Evolutionary conservation across 352 stramenopile species (phyloP), one percentile per base, ranked within the genome.

Genomic region (Albugo laibachii): DNA sequence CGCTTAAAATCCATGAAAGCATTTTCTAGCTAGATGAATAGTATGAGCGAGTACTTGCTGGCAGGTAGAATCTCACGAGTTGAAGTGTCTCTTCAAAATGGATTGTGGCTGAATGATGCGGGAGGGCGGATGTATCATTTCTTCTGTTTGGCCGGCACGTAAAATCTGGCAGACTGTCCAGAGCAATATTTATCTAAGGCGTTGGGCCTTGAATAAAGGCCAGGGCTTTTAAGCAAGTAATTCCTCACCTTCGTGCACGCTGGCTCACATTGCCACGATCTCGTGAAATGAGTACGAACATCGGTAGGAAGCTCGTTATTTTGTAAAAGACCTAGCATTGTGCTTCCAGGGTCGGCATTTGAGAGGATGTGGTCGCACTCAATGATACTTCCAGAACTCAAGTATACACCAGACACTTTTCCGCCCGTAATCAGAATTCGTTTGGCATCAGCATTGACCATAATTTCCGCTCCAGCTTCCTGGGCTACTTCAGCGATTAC

Each of bases 161-260:
- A 52, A 93, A 94, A 41, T 89, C 87, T 4, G 82, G 83, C 18
- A 95, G 52, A 15, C 53, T 53, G 50, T 91, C 62, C 15, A 94
- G 61, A 5, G 83, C 82, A 13, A 93, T 62, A 54, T 95, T 95
- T 54, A 95, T 95, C 79, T 93, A 55, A 8, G 52, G 39, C 16
- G 8, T 31, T 31, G 3, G 24, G 8, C n/a, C 8, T 31, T 31
- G 24, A 31, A 31, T 31, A 10, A 31, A n/a, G n/a, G n/a, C n/a
- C n/a, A n/a, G n/a, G n/a, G n/a, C n/a, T n/a, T n/a, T n/a, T n/a
- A 31, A 10, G 8, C 3, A 31, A 31, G 24, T 31, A 31, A 10
- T n/a, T 21, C 31, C 54, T 27, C 46, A 79, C 75, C 61, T 87
- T 87, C 1, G 75, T 87, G 1, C 71, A 87, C 13, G 75, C 65